phyloP scores from a whole-genome alignment of 164 flowering plant genomes.

The Vitis rotundifolia region DNA sequence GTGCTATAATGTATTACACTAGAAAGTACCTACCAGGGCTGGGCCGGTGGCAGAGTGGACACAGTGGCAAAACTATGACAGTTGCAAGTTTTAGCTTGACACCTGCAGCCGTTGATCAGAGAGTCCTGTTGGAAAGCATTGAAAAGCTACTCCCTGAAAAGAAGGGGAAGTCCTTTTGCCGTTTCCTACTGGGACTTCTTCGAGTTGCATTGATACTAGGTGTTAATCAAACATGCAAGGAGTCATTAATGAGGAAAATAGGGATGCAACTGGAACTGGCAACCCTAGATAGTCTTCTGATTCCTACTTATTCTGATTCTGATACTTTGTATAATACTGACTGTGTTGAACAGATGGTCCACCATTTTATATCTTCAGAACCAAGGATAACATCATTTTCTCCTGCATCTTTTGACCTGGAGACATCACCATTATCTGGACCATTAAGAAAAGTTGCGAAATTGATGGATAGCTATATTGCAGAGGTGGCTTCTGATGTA shows the following conservation, averaged over 20 bases:
- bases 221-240: constrained; percentile 54
- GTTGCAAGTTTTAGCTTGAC: constrained; percentile 67
- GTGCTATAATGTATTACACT: constrained; percentile 80
- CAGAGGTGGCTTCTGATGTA: constrained; percentile 93
- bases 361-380: constrained; percentile 64
- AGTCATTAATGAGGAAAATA: constrained; percentile 68
- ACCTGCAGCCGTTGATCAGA: constrained; percentile 68
- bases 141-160: constrained; percentile 68
- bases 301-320: constrained; percentile 84
- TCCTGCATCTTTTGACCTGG: constrained; percentile 56
- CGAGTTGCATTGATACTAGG: constrained; percentile 80
- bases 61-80: constrained; percentile 46
- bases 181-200: constrained; percentile 77
- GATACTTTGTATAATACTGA: constrained; percentile 78
- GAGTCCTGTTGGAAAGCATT: constrained; percentile 61
- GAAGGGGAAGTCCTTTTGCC: constrained; percentile 80
- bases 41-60: constrained; percentile 68
- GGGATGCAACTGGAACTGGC: constrained; percentile 88
- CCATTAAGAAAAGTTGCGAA: constrained; percentile 64
- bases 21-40: constrained; percentile 84
- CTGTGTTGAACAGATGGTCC: constrained; percentile 70
- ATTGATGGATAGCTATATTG: constrained; percentile 76
- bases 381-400: constrained; percentile 46
- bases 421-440: constrained; percentile 56
- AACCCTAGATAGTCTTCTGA: constrained; percentile 71